Conservation (phyloP, 2,329 filamentous ascomycete genomes). For the Furcasterigmium sp. region DNA sequence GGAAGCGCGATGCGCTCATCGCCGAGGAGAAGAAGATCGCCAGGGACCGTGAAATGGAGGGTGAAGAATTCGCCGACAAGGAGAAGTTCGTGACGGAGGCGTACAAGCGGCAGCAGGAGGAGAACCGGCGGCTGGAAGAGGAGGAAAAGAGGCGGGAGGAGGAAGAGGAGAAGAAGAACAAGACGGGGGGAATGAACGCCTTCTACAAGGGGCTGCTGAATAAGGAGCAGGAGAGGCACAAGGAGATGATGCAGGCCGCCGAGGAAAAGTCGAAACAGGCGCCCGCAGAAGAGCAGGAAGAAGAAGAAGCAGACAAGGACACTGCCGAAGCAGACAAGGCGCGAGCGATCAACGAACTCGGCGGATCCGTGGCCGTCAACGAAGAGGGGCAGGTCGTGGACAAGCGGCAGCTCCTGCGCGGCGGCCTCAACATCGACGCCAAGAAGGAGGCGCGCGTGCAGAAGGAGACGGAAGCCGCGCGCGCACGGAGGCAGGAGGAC, state of each 20-base stretch:
- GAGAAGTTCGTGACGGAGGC: constrained; percentile 83
- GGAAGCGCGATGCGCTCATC: constrained; percentile 72
- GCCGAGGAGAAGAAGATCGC: constrained; percentile 78
- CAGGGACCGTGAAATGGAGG: constrained; percentile 72
- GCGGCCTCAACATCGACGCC: constrained; percentile 67
- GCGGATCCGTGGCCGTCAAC: constrained; percentile 61
- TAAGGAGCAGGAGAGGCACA: constrained; percentile 63
- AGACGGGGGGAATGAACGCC: constrained; percentile 66
- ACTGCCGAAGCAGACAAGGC: constrained; percentile 61
- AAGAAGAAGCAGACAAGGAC: constrained; percentile 31
- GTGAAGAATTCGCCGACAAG: constrained; percentile 75
- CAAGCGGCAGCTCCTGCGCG: constrained; percentile 71
- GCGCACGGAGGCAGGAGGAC: not conserved
- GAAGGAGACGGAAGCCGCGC: constrained; percentile 14
- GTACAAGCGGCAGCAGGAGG: constrained; percentile 77
- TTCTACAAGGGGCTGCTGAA: constrained; percentile 75
- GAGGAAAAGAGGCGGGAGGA: constrained; percentile 65
- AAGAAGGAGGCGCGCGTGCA: constrained; percentile 49
- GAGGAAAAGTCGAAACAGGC: constrained; percentile 45
- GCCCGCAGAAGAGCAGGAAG: constrained; percentile 21
- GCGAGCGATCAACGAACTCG: constrained; percentile 59
- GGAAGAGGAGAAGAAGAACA: constrained; percentile 58
- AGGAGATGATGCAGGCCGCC: constrained; percentile 63
- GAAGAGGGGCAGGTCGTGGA: constrained; percentile 81
- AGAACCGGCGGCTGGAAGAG: constrained; percentile 63